A percentile compares a stretch with the other conserved stretches of the same genome.
phyloP scores from a whole-genome alignment of 1,284 basidiomycete genomes.

The Ceraceosorus guamensis region DNA sequence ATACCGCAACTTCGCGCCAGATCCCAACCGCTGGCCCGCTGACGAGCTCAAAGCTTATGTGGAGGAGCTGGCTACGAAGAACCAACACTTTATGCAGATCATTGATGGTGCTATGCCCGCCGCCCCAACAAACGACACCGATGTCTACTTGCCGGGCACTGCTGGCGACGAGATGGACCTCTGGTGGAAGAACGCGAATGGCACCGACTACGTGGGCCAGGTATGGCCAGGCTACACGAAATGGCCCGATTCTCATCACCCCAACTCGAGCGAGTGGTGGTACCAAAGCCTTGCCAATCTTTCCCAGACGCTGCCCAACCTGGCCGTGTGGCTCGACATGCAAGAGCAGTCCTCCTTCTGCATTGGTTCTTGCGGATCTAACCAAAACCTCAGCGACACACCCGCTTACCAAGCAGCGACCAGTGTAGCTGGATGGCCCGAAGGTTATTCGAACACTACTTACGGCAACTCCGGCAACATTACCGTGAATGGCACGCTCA shows the following conservation, averaged over 20 bases:
- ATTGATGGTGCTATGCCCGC: conserved; percentile 45
- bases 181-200: conserved; percentile 33
- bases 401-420: conserved; percentile 25
- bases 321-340: conserved; percentile 37
- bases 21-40: conserved; percentile 60
- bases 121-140: conserved; percentile 50
- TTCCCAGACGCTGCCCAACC: conserved; percentile 22
- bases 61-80: conserved; percentile 55
- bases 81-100: conserved; percentile 49
- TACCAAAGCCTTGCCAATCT: conserved; percentile 26
- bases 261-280: conserved; percentile 29
- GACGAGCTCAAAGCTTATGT: conserved; percentile 62
- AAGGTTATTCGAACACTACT: conserved; percentile 59
- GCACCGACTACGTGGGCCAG: conserved; percentile 60
- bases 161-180: conserved; percentile 26
- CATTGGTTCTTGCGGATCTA: conserved; percentile 10
- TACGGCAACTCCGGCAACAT: conserved; percentile 65
- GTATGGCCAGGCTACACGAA: conserved; percentile 8
- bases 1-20: conserved; percentile 62
- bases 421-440: conserved; percentile 27
- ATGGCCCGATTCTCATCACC: conserved; percentile 20
- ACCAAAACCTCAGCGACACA: conserved; percentile 12
- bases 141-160: conserved; percentile 24
- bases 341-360: conserved; percentile 27
- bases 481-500: conserved; percentile 58